Conservation (phyloP, 2,329 filamentous ascomycete genomes). For the Cadophora sp. region DNA sequence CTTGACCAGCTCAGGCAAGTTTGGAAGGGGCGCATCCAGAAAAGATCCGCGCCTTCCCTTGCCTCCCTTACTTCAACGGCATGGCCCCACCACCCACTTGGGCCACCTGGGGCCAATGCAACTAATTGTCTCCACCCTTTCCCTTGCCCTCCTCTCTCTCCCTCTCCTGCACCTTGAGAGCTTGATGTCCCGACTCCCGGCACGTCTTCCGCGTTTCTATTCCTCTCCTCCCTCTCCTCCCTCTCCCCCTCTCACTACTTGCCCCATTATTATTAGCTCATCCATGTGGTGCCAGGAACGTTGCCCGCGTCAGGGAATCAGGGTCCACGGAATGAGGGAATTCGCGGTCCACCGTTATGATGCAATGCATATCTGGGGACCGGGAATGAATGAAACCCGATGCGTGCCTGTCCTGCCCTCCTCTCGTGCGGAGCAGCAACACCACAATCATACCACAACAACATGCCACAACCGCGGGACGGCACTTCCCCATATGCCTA, state of each 20-base stretch:
- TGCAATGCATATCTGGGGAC: not conserved
- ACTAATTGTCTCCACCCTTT: not conserved
- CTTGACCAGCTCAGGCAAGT: not conserved
- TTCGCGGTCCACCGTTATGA: not conserved
- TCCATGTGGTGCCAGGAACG: conserved; percentile 1
- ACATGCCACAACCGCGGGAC: not conserved
- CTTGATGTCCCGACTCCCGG: not conserved
- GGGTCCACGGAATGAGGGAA: conserved; percentile 9
- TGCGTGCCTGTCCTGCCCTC: no score
- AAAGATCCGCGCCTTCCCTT: not conserved
- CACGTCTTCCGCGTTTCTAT: not conserved
- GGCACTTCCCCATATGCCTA: not conserved
- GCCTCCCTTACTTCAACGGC: no score
- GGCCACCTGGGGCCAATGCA: not conserved
- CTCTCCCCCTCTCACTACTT: not conserved
- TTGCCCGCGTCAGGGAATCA: conserved; percentile 1
- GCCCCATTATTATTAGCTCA: no score
- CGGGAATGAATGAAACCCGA: not conserved
- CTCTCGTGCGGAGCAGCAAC: no score
- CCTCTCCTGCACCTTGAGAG: not conserved
- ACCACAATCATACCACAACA: not conserved
- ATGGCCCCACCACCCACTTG: not conserved
- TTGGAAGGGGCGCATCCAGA: not conserved
- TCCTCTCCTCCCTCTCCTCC: not conserved
- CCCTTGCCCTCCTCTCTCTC: not conserved